phyloP scores from a whole-genome alignment of 1,284 basidiomycete species.

The Cerioporus squamosus region DNA sequence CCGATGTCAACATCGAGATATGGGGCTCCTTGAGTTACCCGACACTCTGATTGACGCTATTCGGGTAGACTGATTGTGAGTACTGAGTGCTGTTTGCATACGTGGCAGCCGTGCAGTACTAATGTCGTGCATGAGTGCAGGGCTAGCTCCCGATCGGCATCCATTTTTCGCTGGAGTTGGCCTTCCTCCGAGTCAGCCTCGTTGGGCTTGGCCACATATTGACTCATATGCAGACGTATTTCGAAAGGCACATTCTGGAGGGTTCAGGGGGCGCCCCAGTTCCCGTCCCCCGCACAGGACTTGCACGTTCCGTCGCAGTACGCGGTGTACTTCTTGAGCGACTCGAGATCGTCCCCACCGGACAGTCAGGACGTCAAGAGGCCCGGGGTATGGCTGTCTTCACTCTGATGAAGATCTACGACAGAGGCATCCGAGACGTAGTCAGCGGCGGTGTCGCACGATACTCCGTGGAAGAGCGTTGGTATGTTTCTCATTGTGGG shows the following conservation, averaged over 20 bases:
- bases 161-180: conserved; percentile 46
- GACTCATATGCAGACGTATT: conserved; percentile 38
- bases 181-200: background rate
- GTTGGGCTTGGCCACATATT: background rate
- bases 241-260: conserved; percentile 34
- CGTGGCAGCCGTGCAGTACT: too few relatives aligned
- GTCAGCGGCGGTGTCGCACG: conserved; percentile 47
- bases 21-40: background rate
- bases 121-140: too few relatives aligned
- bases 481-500: conserved; percentile 48
- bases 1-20: conserved; percentile 47
- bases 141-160: conserved; percentile 45
- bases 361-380: conserved; percentile 20
- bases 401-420: conserved; percentile 38
- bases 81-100: too few relatives aligned
- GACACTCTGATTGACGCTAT: background rate
- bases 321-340: conserved; percentile 19
- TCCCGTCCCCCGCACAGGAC: conserved; percentile 34
- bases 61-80: conserved; percentile 42
- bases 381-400: conserved; percentile 32
- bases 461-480: conserved; percentile 48
- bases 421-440: conserved; percentile 49
- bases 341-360: background rate
- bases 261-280: conserved; percentile 43
- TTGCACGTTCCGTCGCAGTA: conserved; percentile 30